Evolutionary conservation across 2,329 filamentous ascomycete genomes (phyloP), one percentile per base, ranked within the genome.

Genomic region (Aspergillus sp.): DNA sequence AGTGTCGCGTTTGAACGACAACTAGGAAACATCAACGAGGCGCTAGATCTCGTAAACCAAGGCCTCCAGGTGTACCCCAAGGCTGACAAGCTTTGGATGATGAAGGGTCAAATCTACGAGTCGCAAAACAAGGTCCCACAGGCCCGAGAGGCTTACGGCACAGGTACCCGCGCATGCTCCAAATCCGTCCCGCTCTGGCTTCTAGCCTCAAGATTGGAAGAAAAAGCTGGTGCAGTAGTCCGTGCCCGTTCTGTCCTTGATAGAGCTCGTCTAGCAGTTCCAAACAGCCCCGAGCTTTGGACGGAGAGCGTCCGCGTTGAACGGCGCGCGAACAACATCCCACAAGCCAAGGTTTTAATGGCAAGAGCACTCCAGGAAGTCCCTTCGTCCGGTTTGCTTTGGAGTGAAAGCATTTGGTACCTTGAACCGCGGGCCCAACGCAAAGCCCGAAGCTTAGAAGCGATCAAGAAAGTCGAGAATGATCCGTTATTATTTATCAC

Each of bases 81-180:
- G 49, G 87, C 90, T 13, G 85, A 92, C 56, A 98, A 98, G 79
- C 84, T 99, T 25, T 97, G 94, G 90, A 97, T 98, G 91, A 91
- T 97, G 82, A 99, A 99, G 79, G 95, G 96, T 0, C 95, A 99
- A 74, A 95, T 98, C 65, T 99, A 99, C 82, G 91, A 97, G 73
- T 85, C 89, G 48, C 85, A 93, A 51, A 89, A 86, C 69, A 93
- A 92, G 79, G 80, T 90, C 15, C 89, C 90, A 0, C 91, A 95
- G 77, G 95, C 95, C 3, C 88, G 95, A 51, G 93, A 98, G 75
- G 93, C 94, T 0, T 98, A 95, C 77, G 87, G 87, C 62, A 90
- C 91, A 4, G 95, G 95, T 41, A 96, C 94, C 46, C 91, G 95
- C 71, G 91, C 92, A 0, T 94, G 92, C 59, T 88, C 93, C 3